phyloP scores from a whole-genome alignment of 1,284 basidiomycete genomes.

The Puccinia hordei region DNA sequence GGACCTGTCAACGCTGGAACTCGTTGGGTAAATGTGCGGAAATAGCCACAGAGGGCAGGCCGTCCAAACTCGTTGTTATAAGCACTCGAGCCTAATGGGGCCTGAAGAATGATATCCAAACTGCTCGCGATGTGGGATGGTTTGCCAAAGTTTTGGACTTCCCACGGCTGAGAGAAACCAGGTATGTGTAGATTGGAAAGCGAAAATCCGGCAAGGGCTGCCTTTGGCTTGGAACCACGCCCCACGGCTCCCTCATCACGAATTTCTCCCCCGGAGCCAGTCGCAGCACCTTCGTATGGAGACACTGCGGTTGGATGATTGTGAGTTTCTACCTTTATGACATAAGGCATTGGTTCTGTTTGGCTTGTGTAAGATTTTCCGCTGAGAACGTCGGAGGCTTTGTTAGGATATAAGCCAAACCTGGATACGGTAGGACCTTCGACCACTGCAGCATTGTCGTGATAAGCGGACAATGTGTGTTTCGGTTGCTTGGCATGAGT shows the following conservation, averaged over 20 bases:
- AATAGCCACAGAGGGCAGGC: constrained; percentile 67
- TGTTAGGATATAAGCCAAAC: constrained; percentile 64
- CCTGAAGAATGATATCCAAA: constrained; percentile 95
- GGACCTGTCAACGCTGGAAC: constrained; percentile 74
- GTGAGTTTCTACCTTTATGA: constrained; percentile 98
- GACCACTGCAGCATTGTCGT: constrained; percentile 96
- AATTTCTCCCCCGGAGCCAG: constrained; percentile 96
- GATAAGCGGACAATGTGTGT: constrained; percentile 88
- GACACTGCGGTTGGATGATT: constrained; percentile 99
- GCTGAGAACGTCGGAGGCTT: neutral
- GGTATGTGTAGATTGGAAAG: constrained; percentile 93
- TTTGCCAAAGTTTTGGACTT: constrained; percentile 77
- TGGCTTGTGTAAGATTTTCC: constrained; percentile 58
- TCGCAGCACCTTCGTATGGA: constrained; percentile 94
- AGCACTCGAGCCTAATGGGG: constrained; percentile 87
- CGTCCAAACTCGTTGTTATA: constrained; percentile 99
- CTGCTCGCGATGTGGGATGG: constrained; percentile 89
- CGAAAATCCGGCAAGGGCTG: constrained; percentile 89
- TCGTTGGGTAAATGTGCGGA: constrained; percentile 58
- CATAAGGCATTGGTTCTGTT: constrained; percentile 78
- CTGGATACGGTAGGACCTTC: constrained; percentile 73
- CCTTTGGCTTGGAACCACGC: constrained; percentile 92
- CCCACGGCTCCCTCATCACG: constrained; percentile 97
- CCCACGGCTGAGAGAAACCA: constrained; percentile 84
- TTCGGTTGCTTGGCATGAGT: constrained; percentile 65